A percentile compares a stretch with the other conserved stretches of the same genome.
These are phyloP conservation scores for Mycosphaerella arachidis DNA, from an alignment of 2,329 filamentous ascomycete species.

Conservation along the genomic window DNA sequence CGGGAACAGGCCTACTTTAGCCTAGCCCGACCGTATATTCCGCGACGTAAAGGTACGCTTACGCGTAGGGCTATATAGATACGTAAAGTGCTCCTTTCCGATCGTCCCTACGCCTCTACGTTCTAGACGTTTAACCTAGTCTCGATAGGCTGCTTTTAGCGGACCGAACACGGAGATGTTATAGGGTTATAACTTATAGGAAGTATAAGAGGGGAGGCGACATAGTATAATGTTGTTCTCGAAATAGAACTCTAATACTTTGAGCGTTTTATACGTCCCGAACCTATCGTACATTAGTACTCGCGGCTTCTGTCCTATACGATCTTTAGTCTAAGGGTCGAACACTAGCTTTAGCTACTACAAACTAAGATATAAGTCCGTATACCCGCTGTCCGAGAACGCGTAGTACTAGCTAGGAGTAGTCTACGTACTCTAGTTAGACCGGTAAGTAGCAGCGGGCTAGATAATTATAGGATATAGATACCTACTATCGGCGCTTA, in stretches of 20 bases:
- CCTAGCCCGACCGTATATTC: constrained; percentile 31
- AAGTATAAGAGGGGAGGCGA: constrained; percentile 23
- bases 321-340: not conserved
- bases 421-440: not conserved
- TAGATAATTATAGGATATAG: too few species aligned
- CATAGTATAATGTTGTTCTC: constrained; percentile 34
- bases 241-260: constrained; percentile 27
- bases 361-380: not conserved
- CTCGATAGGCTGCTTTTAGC: constrained; percentile 14
- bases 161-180: constrained; percentile 19
- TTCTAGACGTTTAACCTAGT: constrained; percentile 11
- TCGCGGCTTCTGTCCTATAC: not conserved
- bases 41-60: constrained; percentile 10
- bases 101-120: constrained; percentile 8
- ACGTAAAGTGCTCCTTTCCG: constrained; percentile 17
- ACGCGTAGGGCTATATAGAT: constrained; percentile 25
- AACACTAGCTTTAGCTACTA: not conserved
- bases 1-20: constrained; percentile 26
- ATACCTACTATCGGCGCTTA: too few species aligned
- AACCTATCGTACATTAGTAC: constrained; percentile 28
- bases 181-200: constrained; percentile 30
- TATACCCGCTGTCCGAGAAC: not conserved
- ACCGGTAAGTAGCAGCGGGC: too few species aligned
- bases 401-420: not conserved
- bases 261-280: constrained; percentile 32